Conservation (phyloP, 73 alveolate species). For the Tetrahymena borealis region DNA sequence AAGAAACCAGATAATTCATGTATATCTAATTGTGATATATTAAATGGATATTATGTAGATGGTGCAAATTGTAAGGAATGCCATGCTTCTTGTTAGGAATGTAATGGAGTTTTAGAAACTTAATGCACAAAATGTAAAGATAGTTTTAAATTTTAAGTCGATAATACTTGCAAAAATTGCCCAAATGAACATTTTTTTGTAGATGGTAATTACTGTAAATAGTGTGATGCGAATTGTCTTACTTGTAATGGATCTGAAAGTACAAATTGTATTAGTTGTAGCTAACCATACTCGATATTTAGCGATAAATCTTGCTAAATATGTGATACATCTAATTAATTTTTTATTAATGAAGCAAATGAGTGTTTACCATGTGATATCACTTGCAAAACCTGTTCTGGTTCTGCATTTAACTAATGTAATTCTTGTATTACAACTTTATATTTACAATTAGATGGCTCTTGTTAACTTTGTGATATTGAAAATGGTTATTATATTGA, state of each 20-base stretch:
- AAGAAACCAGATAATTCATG: neutral
- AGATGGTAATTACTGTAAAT: too few relatives aligned
- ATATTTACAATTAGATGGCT: neutral
- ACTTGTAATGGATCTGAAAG: neutral
- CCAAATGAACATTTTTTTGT: too few relatives aligned
- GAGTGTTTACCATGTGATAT: too few relatives aligned
- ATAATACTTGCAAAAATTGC: neutral
- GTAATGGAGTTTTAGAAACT: neutral
- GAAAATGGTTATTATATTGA: neutral
- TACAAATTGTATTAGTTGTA: too few relatives aligned
- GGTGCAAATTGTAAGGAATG: too few relatives aligned
- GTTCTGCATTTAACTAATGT: neutral
- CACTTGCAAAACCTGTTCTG: neutral
- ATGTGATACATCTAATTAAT: too few relatives aligned
- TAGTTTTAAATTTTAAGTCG: neutral
- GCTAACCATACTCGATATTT: too few relatives aligned
- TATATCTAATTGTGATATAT: neutral
- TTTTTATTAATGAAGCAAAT: too few relatives aligned
- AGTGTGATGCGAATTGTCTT: neutral
- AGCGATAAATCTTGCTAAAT: too few relatives aligned
- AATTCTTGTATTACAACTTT: neutral
- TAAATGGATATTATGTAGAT: neutral
- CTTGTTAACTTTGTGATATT: neutral
- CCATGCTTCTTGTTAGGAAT: neutral
- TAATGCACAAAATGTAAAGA: neutral